Conservation (phyloP, 768 basidiomycete genomes). For the Dendrothele bispora region DNA sequence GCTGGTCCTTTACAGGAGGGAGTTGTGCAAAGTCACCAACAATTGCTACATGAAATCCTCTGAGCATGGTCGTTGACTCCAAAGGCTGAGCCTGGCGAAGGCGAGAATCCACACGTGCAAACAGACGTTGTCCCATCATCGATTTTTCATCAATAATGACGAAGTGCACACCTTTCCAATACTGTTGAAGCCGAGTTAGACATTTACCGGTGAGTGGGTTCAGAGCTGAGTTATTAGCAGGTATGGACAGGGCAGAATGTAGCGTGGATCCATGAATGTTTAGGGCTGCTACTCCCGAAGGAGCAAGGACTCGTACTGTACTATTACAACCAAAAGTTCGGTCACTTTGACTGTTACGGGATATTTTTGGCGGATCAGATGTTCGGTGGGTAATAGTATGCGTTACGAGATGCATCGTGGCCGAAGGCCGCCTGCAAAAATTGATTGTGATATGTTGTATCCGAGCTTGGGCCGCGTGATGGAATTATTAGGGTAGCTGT, state of each 20-base stretch:
- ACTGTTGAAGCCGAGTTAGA: background rate
- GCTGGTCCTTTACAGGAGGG: conserved; percentile 11
- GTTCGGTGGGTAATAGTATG: no score
- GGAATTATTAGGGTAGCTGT: no score
- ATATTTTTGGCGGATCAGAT: no score
- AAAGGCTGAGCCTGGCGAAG: conserved; percentile 8
- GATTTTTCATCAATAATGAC: conserved; percentile 9
- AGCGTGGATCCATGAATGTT: conserved; percentile 3
- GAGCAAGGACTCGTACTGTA: no score
- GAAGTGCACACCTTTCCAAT: background rate
- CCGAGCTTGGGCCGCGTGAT: no score
- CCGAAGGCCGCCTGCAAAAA: no score
- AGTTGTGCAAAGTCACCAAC: conserved; percentile 14
- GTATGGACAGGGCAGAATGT: conserved; percentile 4
- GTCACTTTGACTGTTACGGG: no score
- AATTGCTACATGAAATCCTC: conserved; percentile 6
- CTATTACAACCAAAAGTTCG: no score
- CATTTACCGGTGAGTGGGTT: background rate
- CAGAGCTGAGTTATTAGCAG: background rate
- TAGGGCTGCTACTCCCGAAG: no score
- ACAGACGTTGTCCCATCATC: conserved; percentile 3
- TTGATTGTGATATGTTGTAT: no score
- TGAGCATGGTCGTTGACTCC: background rate
- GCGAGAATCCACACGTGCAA: conserved; percentile 9
- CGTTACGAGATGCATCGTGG: no score